Conservation (phyloP, 2,329 filamentous ascomycete genomes). For the Trichoderma sp. region DNA sequence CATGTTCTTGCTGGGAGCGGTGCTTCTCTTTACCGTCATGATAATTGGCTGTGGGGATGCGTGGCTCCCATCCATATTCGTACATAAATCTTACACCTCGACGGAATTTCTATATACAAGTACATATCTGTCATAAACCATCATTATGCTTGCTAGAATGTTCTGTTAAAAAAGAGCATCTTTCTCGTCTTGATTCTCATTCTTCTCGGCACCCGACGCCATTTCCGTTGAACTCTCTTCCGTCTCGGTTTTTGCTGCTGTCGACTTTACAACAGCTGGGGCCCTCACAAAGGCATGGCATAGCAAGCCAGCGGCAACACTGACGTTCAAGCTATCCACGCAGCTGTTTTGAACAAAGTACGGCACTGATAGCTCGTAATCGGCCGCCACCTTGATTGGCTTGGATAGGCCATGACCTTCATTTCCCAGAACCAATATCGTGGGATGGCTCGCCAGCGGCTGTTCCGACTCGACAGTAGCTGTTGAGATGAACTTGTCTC, state of each 20-base stretch:
- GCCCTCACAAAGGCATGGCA: constrained; percentile 66
- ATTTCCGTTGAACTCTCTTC: neutral
- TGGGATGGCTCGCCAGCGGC: constrained; percentile 62
- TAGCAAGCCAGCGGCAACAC: constrained; percentile 79
- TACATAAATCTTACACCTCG: neutral
- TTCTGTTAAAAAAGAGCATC: neutral
- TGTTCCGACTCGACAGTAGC: constrained; percentile 51
- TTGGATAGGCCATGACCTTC: constrained; percentile 75
- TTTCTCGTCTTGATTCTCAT: neutral
- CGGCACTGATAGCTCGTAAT: constrained; percentile 67
- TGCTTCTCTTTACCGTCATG: neutral
- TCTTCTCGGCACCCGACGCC: neutral
- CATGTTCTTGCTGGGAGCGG: neutral
- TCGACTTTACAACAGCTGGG: neutral
- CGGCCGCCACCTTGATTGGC: constrained; percentile 64
- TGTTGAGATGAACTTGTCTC: constrained; percentile 50
- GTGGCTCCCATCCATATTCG: neutral
- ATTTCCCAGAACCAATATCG: constrained; percentile 78
- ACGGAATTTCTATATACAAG: neutral
- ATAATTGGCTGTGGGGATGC: neutral
- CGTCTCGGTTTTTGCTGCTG: neutral
- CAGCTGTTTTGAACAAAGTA: constrained; percentile 52
- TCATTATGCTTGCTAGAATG: neutral
- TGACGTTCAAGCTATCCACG: constrained; percentile 93
- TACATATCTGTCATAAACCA: neutral